A percentile compares a stretch with the other conserved stretches of the same genome.
These are phyloP conservation scores for Inonotus hispidus DNA, from an alignment of 1,284 basidiomycete species.

Conservation along the genomic window DNA sequence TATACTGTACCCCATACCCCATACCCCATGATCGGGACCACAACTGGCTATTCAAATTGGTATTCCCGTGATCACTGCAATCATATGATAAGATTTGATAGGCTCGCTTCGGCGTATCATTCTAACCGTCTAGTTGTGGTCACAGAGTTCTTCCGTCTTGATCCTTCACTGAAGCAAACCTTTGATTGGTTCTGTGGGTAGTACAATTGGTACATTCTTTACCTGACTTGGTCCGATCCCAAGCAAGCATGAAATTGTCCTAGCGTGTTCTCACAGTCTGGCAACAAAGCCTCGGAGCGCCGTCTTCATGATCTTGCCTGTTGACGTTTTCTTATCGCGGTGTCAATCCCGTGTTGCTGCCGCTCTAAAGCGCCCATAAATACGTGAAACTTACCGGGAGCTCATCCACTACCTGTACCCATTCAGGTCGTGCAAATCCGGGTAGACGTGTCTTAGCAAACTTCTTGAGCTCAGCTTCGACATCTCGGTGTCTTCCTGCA, in stretches of 20 bases:
- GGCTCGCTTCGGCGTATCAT: background rate
- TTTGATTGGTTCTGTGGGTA: background rate
- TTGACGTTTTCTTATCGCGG: conserved; percentile 70
- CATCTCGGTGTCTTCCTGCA: conserved; percentile 48
- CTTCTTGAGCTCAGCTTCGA: conserved; percentile 56
- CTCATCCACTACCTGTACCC: conserved; percentile 72
- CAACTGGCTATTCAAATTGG: background rate
- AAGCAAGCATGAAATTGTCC: background rate
- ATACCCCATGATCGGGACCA: too few relatives aligned
- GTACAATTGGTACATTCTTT: background rate
- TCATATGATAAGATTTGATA: background rate
- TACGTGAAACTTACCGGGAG: conserved; percentile 62
- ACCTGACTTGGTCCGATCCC: too few relatives aligned
- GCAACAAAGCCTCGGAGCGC: conserved; percentile 63
- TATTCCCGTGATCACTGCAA: background rate
- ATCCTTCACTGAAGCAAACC: too few relatives aligned
- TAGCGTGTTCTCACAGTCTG: conserved; percentile 43
- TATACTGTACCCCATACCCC: background rate
- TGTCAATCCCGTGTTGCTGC: background rate
- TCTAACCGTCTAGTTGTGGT: too few relatives aligned
- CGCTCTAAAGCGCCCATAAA: background rate
- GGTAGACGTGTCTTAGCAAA: conserved; percentile 62
- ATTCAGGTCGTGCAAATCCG: conserved; percentile 84
- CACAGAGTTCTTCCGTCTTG: too few relatives aligned
- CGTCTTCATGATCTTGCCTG: conserved; percentile 82